Conservation (phyloP, 305 asterid genomes). For the Vinca major region DNA sequence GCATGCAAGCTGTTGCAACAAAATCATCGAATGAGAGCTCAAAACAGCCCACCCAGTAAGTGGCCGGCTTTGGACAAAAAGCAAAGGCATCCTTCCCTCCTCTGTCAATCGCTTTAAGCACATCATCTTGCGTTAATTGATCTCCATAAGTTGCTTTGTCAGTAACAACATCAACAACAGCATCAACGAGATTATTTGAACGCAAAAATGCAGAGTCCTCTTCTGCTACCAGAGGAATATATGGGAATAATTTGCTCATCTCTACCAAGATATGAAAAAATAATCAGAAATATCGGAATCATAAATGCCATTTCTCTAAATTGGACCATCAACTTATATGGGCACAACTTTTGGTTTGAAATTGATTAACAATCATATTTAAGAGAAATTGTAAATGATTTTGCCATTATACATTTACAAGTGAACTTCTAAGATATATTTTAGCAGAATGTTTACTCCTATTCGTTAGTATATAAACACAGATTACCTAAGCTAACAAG, state of each 20-base stretch:
- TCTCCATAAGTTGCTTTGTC: constrained; percentile 36
- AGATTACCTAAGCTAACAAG: constrained; percentile 75
- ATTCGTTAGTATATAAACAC: not conserved
- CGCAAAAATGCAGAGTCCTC: constrained; percentile 82
- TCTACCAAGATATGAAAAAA: constrained; percentile 31
- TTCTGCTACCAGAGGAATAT: constrained; percentile 92
- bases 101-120: constrained; percentile 78
- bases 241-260: constrained; percentile 63
- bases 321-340: not conserved
- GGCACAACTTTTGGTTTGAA: too few relatives aligned
- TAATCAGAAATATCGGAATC: constrained; percentile 4
- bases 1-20: not conserved
- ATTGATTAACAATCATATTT: not conserved
- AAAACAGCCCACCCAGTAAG: constrained; percentile 71
- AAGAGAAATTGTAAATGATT: not conserved
- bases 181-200: constrained; percentile 59
- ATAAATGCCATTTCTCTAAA: not conserved
- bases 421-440: not conserved
- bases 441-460: not conserved
- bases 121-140: constrained; percentile 37
- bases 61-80: constrained; percentile 63
- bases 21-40: constrained; percentile 3
- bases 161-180: constrained; percentile 52
- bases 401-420: not conserved
- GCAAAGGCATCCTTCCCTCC: constrained; percentile 77